Conservation (phyloP, 495 filamentous ascomycete genomes). For the Aspergillus bertholletiae region DNA sequence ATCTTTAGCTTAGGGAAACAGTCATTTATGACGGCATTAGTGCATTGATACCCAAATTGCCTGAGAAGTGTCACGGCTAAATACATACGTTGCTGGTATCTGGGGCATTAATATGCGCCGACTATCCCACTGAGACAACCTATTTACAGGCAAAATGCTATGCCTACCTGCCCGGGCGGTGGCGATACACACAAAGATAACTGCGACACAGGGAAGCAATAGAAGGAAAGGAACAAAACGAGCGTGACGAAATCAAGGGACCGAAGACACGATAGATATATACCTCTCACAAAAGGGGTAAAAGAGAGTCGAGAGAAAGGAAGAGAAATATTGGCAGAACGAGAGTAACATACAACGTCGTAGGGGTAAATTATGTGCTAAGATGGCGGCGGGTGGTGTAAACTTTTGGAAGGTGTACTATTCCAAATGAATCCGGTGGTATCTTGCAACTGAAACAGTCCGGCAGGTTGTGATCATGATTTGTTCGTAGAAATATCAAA, state of each 20-base stretch:
- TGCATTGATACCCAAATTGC: neutral
- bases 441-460: neutral
- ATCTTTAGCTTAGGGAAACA: neutral
- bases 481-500: neutral
- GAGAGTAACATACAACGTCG: neutral
- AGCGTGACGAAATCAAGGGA: neutral
- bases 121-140: neutral
- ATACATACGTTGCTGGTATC: neutral
- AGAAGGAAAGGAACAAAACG: neutral
- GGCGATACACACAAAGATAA: neutral
- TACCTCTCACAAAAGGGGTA: neutral
- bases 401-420: neutral
- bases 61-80: neutral
- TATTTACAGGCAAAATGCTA: conserved; percentile 2
- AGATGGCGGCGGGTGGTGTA: neutral
- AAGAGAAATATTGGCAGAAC: neutral
- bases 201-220: neutral
- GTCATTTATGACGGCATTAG: neutral
- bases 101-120: neutral
- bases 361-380: neutral
- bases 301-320: neutral
- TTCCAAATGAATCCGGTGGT: neutral
- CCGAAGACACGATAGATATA: neutral
- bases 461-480: neutral
- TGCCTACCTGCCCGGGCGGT: neutral